Percentiles rank a stretch among this genome's conserved stretches.
These are phyloP conservation scores for Pisolithus marmoratus DNA, from an alignment of 768 basidiomycete genomes.

Conservation along the genomic window DNA sequence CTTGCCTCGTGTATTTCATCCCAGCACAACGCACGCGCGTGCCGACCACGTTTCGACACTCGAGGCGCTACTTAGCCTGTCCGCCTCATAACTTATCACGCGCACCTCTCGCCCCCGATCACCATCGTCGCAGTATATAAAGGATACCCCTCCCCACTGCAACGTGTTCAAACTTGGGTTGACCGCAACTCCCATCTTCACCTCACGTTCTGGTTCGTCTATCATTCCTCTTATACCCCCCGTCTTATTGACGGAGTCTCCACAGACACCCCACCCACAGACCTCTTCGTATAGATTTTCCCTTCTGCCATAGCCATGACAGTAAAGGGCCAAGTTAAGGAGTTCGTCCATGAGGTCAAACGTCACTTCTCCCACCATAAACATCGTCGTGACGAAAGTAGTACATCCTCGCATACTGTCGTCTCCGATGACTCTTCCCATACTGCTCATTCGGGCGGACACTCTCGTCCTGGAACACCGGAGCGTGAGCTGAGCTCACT, in stretches of 20 bases:
- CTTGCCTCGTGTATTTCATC: too few species aligned
- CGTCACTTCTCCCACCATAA: conserved; percentile 24
- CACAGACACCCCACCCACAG: not conserved
- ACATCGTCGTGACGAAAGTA: conserved; percentile 12
- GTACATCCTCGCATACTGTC: conserved; percentile 5
- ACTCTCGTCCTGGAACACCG: conserved; percentile 5
- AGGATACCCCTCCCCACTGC: not conserved
- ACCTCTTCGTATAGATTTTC: not conserved
- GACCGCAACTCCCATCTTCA: not conserved
- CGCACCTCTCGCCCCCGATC: not conserved
- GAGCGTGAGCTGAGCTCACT: not conserved
- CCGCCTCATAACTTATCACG: not conserved
- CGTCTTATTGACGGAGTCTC: not conserved
- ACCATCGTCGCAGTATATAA: conserved; percentile 4
- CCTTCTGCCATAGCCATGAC: conserved; percentile 16
- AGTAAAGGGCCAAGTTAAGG: conserved; percentile 25
- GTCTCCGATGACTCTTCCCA: conserved; percentile 4
- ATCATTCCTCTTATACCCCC: conserved; percentile 2
- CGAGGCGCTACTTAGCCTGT: not conserved
- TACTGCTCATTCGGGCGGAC: conserved; percentile 10
- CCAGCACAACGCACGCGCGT: too few species aligned
- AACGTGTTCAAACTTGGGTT: conserved; percentile 3
- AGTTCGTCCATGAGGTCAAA: conserved; percentile 27
- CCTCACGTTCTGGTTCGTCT: conserved; percentile 4
- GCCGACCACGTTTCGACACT: too few species aligned